A percentile compares a stretch with the other conserved stretches of the same genome.
phyloP scores from a whole-genome alignment of 257 asterid genomes.

The Primulina tabacum region DNA sequence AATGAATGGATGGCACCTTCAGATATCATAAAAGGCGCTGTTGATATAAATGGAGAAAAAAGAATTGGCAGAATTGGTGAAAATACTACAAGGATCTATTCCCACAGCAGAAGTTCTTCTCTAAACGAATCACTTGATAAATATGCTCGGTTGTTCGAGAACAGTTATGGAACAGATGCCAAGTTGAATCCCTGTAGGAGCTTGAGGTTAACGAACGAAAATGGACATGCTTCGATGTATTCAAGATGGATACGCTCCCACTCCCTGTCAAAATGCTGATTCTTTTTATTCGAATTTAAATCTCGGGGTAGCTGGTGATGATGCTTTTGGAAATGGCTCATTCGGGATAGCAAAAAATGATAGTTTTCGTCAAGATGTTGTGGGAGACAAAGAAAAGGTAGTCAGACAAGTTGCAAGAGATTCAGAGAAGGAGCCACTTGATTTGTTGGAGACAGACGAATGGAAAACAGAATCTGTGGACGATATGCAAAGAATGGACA shows the following conservation, averaged over 20 bases:
- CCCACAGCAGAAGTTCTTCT: slow-evolving; percentile 51
- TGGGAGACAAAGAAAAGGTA: slow-evolving; percentile 21
- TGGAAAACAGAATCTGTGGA: slow-evolving; percentile 16
- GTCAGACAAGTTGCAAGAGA: not conserved
- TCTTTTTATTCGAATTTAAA: slow-evolving; percentile 31
- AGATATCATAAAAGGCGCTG: not conserved
- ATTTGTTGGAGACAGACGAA: slow-evolving; percentile 1
- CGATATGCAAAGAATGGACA: slow-evolving; percentile 19
- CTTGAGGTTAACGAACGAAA: slow-evolving; percentile 52
- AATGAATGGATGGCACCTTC: not conserved
- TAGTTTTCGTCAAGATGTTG: slow-evolving; percentile 11
- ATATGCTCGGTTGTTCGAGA: slow-evolving; percentile 51
- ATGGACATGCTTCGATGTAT: slow-evolving; percentile 36
- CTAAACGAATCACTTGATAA: slow-evolving; percentile 56
- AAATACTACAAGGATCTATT: slow-evolving; percentile 13
- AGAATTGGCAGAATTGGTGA: slow-evolving; percentile 21
- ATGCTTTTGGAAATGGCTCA: slow-evolving; percentile 26
- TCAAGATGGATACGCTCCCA: slow-evolving; percentile 46
- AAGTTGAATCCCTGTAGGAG: slow-evolving; percentile 48
- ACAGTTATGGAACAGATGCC: slow-evolving; percentile 30
- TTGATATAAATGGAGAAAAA: slow-evolving; percentile 6
- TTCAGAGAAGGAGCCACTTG: slow-evolving; percentile 11
- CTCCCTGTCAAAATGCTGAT: slow-evolving; percentile 52
- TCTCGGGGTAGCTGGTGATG: slow-evolving; percentile 30
- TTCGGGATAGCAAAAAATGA: slow-evolving; percentile 21